Evolutionary conservation across 1,139 yeast genomes (phyloP), one percentile per base, ranked within the genome.

Genomic region (Arxiozyma bovina): DNA sequence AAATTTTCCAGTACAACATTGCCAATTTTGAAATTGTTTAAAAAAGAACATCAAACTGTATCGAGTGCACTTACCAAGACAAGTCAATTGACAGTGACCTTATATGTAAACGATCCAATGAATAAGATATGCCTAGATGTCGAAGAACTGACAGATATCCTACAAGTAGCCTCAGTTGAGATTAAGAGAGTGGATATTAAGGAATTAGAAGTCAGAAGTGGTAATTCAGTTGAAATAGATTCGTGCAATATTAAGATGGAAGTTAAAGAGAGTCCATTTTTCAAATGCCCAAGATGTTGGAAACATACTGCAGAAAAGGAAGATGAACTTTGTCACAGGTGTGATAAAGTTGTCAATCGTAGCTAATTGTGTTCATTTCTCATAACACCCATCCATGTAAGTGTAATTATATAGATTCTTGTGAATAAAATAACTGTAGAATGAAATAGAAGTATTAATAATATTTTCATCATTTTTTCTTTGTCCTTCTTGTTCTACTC

Each of bases 261-360:
- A 9, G n/a, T 64, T 0, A 48, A 58, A 25, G 50, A 50, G 38
- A 65, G 69, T 50, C 25, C 48, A 9, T 44, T 58, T 17, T 57
- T 54, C 21, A 89, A 89, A 64, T 93, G 99, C 68, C 96, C 96
- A 1, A 78, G 99, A 65, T 93, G 99, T 70, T 93, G 99, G 99
- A 88, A 88, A 64, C 83, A 73, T 64, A 79, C 80, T 18, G 75
- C 95, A 0, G 68, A 67, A 0, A 63, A 60, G 0, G 82, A 77
- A 48, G 82, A 80, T 18, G 66, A 67, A 1, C 73, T 91, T 40
- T 93, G 99, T 68, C 56, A 57, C 0, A 79, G 94, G 61, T 91
- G 98, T 71, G 80, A 78, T 11, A 70, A 69, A 1, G 83, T 74
- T 11, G 42, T 50, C 7, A 22, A 30, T 15, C 23, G 11, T 25